Conservation (phyloP, 108 stramenopile genomes). For the Chaetoceros muelleri region DNA sequence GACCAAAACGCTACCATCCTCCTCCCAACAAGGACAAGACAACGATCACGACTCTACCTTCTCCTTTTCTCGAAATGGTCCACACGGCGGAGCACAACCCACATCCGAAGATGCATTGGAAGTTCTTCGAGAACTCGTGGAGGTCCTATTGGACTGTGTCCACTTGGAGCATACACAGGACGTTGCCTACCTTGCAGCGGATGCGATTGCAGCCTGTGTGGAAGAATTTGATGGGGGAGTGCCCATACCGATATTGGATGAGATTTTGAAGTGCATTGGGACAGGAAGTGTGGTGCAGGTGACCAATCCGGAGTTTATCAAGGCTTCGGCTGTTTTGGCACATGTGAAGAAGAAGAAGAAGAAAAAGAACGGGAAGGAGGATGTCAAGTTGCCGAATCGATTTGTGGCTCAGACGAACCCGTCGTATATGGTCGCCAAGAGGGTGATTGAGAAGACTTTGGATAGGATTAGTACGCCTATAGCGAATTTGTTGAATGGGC, state of each 20-base stretch:
- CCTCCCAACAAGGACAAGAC: not conserved
- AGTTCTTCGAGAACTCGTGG: slow-evolving; percentile 44
- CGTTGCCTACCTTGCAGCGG: slow-evolving; percentile 35
- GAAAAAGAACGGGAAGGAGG: not conserved
- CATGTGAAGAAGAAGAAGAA: slow-evolving; percentile 3
- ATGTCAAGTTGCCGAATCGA: not conserved
- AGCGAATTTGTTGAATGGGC: slow-evolving; percentile 55
- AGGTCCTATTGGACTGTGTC: slow-evolving; percentile 41
- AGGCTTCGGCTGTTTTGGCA: slow-evolving; percentile 8
- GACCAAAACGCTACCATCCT: slow-evolving; percentile 13
- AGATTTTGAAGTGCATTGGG: slow-evolving; percentile 48
- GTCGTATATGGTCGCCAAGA: slow-evolving; percentile 49
- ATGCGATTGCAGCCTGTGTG: slow-evolving; percentile 45
- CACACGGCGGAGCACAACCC: not conserved
- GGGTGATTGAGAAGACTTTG: slow-evolving; percentile 37
- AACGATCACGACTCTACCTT: not conserved
- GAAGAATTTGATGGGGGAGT: slow-evolving; percentile 63
- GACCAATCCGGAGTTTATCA: slow-evolving; percentile 24
- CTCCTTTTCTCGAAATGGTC: not conserved
- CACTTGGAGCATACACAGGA: slow-evolving; percentile 56
- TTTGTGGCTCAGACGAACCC: slow-evolving; percentile 47
- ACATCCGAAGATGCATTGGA: slow-evolving; percentile 36
- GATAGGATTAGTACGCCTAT: slow-evolving; percentile 58
- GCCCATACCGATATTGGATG: slow-evolving; percentile 62
- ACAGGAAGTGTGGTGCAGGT: slow-evolving; percentile 52